phyloP scores from a whole-genome alignment of 164 flowering plant genomes.

The Aristolochia contorta region DNA sequence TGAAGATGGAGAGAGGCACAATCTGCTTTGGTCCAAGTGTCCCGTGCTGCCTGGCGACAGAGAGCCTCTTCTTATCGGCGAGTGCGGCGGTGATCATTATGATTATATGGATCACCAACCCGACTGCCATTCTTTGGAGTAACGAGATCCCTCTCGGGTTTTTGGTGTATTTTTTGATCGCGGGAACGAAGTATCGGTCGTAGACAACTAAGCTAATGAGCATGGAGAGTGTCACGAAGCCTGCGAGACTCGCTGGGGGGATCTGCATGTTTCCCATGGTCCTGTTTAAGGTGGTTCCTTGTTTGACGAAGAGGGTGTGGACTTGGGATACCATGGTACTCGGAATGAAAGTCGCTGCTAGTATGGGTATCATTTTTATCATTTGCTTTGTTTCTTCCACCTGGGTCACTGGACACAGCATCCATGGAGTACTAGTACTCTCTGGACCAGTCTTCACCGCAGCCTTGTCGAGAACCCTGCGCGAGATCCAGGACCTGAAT shows the following conservation, averaged over 20 bases:
- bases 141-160: constrained; percentile 65
- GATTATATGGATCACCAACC: constrained; percentile 39
- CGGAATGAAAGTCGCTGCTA: constrained; percentile 40
- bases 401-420: constrained; percentile 37
- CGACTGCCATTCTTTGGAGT: constrained; percentile 55
- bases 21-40: constrained; percentile 3
- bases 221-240: constrained; percentile 40
- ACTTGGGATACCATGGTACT: constrained; percentile 39
- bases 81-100: constrained; percentile 37
- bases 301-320: constrained; percentile 62
- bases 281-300: constrained; percentile 33
- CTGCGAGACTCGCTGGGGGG: constrained; percentile 42
- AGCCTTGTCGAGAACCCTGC: constrained; percentile 18
- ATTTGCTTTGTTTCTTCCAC: constrained; percentile 58
- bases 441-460: constrained; percentile 6
- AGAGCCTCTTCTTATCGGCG: constrained; percentile 37
- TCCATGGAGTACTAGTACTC: constrained; percentile 4
- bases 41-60: constrained; percentile 27
- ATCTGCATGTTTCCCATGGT: constrained; percentile 28
- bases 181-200: constrained; percentile 42
- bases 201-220: constrained; percentile 41
- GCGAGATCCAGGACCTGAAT: too few relatives aligned
- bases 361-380: constrained; percentile 44
- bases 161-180: constrained; percentile 25
- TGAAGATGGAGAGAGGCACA: constrained; percentile 39